These are phyloP conservation scores for Chloris gayana DNA, from an alignment of 176 grass and related monocot genomes.

Conservation along the genomic window DNA sequence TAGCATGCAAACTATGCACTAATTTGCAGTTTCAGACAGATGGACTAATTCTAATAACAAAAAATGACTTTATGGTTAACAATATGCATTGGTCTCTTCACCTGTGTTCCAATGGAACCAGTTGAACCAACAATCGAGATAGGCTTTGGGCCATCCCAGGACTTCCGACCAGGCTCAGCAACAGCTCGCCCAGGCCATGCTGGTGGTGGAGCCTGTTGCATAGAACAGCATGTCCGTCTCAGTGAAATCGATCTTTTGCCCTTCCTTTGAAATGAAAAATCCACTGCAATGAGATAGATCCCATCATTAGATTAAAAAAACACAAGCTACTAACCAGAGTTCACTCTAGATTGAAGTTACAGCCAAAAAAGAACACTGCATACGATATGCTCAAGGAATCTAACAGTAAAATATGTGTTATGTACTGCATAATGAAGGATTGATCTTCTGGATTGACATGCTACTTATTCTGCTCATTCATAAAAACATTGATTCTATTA, in stretches of 20 bases:
- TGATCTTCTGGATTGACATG: not conserved
- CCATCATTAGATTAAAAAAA: slow-evolving; percentile 9
- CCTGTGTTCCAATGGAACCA: slow-evolving; percentile 97
- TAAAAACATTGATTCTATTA: slow-evolving; percentile 16
- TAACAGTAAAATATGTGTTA: not conserved
- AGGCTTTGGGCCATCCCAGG: slow-evolving; percentile 85
- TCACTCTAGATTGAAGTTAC: not conserved
- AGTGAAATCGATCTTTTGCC: slow-evolving; percentile 39
- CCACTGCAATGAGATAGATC: slow-evolving; percentile 48
- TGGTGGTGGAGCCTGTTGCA: slow-evolving; percentile 67
- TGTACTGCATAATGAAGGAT: not conserved
- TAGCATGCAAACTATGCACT: not conserved
- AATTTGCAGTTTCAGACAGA: slow-evolving; percentile 7
- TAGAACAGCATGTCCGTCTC: slow-evolving; percentile 61
- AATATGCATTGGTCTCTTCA: slow-evolving; percentile 32
- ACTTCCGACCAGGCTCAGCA: slow-evolving; percentile 53
- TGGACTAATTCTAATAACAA: slow-evolving; percentile 13
- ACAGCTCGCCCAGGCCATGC: slow-evolving; percentile 93
- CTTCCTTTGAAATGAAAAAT: slow-evolving; percentile 64
- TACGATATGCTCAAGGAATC: slow-evolving; percentile 37
- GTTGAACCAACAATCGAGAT: slow-evolving; percentile 96
- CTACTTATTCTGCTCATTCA: not conserved
- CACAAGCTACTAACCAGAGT: not conserved
- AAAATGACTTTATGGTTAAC: not conserved
- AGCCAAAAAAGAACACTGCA: not conserved